These are phyloP conservation scores for Solanum virginianum DNA, from an alignment of 257 asterid species.

Conservation along the genomic window DNA sequence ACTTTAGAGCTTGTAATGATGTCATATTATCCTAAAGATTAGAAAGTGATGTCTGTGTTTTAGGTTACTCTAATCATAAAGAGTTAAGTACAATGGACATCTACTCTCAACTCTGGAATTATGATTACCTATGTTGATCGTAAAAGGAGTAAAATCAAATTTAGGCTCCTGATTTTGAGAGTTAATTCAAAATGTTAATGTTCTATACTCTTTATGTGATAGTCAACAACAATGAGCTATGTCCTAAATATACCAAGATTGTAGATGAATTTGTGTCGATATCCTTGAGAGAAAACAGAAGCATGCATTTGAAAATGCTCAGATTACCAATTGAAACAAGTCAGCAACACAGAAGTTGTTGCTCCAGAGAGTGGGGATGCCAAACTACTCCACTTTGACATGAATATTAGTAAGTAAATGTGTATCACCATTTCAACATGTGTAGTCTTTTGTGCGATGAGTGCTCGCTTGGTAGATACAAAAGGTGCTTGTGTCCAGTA, in stretches of 20 bases:
- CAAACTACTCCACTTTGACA: background rate
- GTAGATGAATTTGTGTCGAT: background rate
- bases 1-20: background rate
- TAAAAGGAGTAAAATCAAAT: background rate
- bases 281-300: background rate
- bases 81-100: background rate
- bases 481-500: background rate
- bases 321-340: background rate
- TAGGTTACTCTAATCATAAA: background rate
- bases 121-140: background rate
- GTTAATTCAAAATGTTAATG: background rate
- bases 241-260: background rate
- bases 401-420: background rate
- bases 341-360: background rate
- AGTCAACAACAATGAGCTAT: background rate
- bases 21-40: background rate
- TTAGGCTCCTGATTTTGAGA: background rate
- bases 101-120: background rate
- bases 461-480: background rate
- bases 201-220: background rate
- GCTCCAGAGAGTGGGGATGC: background rate
- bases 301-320: background rate
- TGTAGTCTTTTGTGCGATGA: background rate
- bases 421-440: background rate
- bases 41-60: background rate